Evolutionary conservation across 495 filamentous ascomycete species (phyloP), one percentile per base, ranked within the genome.

Genomic region (Aspergillus carlsbadensis): DNA sequence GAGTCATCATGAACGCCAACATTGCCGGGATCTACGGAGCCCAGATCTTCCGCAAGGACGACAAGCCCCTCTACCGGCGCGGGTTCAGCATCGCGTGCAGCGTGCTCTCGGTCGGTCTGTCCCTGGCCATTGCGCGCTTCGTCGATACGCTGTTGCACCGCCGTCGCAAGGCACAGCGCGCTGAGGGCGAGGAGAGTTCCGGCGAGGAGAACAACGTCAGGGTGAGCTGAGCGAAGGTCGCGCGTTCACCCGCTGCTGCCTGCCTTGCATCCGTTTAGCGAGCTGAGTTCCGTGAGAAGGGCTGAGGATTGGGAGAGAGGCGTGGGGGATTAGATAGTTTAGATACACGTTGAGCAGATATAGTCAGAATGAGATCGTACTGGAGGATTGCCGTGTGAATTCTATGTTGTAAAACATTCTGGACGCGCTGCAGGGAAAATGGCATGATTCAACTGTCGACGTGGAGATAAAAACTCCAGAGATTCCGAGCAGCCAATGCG

Each of bases 1-100:
- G 55, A 1, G 46, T 61, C 35, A 53, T 61, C 13, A 61, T 61
- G 59, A 41, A 35, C 14, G 59, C 59, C 26, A 61, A 61, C 34
- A 53, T 52, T 6, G 59, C 59, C 15, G 59, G 59, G 11, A 61
- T 61, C 18, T 57, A 52, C 11, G 59, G 59, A 10, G 49, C 59
- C 0, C 59, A 57, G 44, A 61, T 61, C 22, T 61, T 61, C 47
- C 59, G 59, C 17, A 14, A 49, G 5, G 54, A 56, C 17, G 54
- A 61, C 33, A 54, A 54, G 15, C 59, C 59, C 4, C 54, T 54
- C 6, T 61, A 61, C 20, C 54, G 49, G 15, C 59, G 54, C 11
- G 54, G 54, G 0, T 54, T 61, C 14, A 52, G 47, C 15, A 47
- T 58, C 5, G 55, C 54, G 18, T 17, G 42, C 29, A 29, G 35